Percentiles rank a stretch among this genome's conserved stretches.
phyloP scores from a whole-genome alignment of 352 stramenopile species.

The Plasmopara halstedii region DNA sequence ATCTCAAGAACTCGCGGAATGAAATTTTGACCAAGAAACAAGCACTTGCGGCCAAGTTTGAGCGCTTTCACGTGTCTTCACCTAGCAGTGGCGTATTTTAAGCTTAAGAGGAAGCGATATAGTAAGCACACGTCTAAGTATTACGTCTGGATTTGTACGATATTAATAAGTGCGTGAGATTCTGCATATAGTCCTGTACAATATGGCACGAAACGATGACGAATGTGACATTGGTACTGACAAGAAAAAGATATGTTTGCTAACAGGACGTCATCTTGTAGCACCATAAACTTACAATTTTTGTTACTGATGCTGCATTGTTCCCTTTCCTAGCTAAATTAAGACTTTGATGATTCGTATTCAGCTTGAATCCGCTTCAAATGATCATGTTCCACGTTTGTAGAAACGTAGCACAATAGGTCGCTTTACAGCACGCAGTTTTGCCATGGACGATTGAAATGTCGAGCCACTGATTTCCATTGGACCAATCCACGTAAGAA shows the following conservation, averaged over 20 bases:
- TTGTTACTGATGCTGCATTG: constrained; percentile 17
- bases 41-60: constrained; percentile 75
- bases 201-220: no score
- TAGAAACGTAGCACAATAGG: constrained; percentile 77
- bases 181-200: no score
- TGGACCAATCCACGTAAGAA: constrained; percentile 67
- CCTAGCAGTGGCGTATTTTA: constrained; percentile 47
- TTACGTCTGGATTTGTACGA: constrained; percentile 23
- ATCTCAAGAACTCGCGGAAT: constrained; percentile 78
- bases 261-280: constrained; percentile 30
- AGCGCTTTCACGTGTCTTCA: constrained; percentile 59
- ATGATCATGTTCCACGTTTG: constrained; percentile 34
- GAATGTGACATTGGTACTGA: no score
- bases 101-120: constrained; percentile 22
- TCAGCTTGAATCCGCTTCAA: neutral
- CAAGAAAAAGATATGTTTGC: no score
- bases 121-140: constrained; percentile 29
- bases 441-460: constrained; percentile 83
- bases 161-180: neutral
- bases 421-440: constrained; percentile 69
- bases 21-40: constrained; percentile 88
- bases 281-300: constrained; percentile 31
- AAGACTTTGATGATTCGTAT: constrained; percentile 14
- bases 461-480: constrained; percentile 71
- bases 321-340: constrained; percentile 15